These are phyloP conservation scores for Tremella mesenterica DNA, from an alignment of 768 basidiomycete genomes.

Conservation along the genomic window DNA sequence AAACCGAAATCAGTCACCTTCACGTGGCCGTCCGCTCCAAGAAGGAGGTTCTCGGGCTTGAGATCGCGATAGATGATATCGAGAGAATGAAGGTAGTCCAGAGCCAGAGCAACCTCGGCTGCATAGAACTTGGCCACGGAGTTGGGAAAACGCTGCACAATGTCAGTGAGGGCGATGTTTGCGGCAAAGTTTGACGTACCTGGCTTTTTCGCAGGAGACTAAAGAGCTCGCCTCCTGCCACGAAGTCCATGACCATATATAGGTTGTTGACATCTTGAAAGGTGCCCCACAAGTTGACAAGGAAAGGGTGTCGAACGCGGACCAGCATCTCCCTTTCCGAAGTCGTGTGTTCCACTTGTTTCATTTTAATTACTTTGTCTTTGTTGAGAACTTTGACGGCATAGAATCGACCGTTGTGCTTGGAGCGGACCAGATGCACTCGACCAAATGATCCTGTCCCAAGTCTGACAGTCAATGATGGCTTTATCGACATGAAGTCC, in stretches of 20 bases:
- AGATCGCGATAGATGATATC: slow-evolving; percentile 47
- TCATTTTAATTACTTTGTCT: slow-evolving; percentile 70
- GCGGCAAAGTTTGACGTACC: slow-evolving; percentile 46
- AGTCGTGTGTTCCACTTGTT: slow-evolving; percentile 47
- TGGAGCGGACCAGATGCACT: slow-evolving; percentile 61
- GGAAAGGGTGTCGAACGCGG: slow-evolving; percentile 51
- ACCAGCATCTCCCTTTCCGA: slow-evolving; percentile 47
- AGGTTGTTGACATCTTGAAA: slow-evolving; percentile 45
- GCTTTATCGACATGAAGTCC: background rate
- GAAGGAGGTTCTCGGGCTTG: slow-evolving; percentile 63
- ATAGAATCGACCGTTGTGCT: slow-evolving; percentile 90
- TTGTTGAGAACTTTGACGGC: slow-evolving; percentile 92
- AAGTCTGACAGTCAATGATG: slow-evolving; percentile 27
- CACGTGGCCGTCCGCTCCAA: slow-evolving; percentile 90
- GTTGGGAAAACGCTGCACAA: slow-evolving; percentile 44
- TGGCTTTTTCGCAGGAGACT: slow-evolving; percentile 83
- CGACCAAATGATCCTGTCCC: slow-evolving; percentile 45
- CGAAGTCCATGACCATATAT: slow-evolving; percentile 48
- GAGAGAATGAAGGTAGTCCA: slow-evolving; percentile 46
- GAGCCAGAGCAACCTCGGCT: slow-evolving; percentile 45
- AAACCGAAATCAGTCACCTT: slow-evolving; percentile 97
- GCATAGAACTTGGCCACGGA: slow-evolving; percentile 47
- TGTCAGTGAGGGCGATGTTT: slow-evolving; percentile 8
- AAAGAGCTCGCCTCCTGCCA: slow-evolving; percentile 51
- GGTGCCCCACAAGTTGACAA: slow-evolving; percentile 91